Evolutionary conservation across 2,329 filamentous ascomycete species (phyloP).

Genomic region (Fusarium humuli): DNA sequence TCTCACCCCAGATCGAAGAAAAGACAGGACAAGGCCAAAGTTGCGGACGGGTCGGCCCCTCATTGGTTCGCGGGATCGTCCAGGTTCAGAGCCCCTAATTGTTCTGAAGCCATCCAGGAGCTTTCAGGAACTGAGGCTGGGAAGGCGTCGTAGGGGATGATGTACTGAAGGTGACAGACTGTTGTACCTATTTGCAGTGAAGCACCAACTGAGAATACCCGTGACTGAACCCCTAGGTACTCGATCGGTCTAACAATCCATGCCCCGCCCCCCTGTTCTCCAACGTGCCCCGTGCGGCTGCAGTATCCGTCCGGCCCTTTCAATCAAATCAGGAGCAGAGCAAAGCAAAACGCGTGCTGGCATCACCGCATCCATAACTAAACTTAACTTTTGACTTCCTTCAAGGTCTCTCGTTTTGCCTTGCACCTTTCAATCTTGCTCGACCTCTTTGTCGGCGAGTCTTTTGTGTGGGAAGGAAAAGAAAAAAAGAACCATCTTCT

Average conservation of each 20-base stretch:
- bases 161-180: conserved; percentile 15
- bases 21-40: conserved; percentile 36
- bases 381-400: conserved; percentile 40
- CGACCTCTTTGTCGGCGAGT: conserved; percentile 44
- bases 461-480: conserved; percentile 30
- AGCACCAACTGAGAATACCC: conserved; percentile 8
- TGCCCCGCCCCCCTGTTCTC: conserved; percentile 43
- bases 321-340: conserved; percentile 37
- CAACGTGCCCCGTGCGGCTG: conserved; percentile 44
- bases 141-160: conserved; percentile 21
- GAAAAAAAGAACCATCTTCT: conserved; percentile 28
- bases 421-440: conserved; percentile 40
- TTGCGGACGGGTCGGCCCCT: conserved; percentile 46
- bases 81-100: conserved; percentile 44
- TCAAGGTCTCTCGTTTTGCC: conserved; percentile 39
- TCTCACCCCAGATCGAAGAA: conserved; percentile 36
- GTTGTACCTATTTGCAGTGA: conserved; percentile 12
- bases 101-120: conserved; percentile 40
- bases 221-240: conserved; percentile 33
- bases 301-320: conserved; percentile 45
- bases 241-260: conserved; percentile 24
- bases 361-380: conserved; percentile 47
- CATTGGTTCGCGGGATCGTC: conserved; percentile 41
- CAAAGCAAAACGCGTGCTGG: conserved; percentile 50
- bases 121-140: conserved; percentile 40